Percentiles rank a stretch among this genome's conserved stretches.
Conservation (phyloP, 1,284 basidiomycete species). For the Tranzscheliella williamsii region DNA sequence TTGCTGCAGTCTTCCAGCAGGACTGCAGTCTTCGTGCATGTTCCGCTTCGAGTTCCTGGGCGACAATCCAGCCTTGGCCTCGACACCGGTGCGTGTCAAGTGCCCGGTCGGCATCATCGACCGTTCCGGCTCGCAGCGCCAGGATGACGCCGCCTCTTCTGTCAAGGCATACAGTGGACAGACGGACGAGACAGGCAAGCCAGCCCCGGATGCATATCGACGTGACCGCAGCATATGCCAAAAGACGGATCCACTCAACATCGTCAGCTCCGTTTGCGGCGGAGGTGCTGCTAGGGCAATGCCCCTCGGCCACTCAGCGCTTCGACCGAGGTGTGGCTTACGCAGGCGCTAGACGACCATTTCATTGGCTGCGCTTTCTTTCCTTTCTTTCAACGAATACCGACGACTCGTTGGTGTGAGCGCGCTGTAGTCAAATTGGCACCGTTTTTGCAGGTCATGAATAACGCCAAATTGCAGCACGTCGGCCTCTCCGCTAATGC, state of each 20-base stretch:
- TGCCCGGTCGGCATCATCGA: conserved; percentile 25
- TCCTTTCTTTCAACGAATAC: no score
- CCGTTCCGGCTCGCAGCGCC: conserved; percentile 17
- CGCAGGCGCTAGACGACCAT: no score
- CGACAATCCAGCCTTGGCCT: conserved; percentile 10
- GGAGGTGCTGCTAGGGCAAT: no score
- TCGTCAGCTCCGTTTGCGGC: conserved; percentile 25
- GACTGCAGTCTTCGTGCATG: conserved; percentile 18
- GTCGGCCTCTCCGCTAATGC: no score
- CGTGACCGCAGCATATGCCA: conserved; percentile 20
- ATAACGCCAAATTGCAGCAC: no score
- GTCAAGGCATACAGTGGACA: conserved; percentile 5
- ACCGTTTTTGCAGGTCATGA: no score
- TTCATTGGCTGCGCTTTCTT: no score
- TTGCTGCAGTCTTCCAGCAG: conserved; percentile 18
- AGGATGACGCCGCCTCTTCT: conserved; percentile 19
- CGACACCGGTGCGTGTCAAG: conserved; percentile 14
- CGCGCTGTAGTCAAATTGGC: no score
- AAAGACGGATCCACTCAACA: conserved; percentile 20
- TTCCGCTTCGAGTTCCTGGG: conserved; percentile 18
- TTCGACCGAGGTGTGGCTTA: no score
- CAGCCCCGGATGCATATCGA: conserved; percentile 22
- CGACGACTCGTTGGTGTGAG: no score
- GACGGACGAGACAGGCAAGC: conserved; percentile 17
- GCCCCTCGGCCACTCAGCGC: no score